phyloP scores from a whole-genome alignment of 148 eudicot genomes.

The Linanthus parryae region DNA sequence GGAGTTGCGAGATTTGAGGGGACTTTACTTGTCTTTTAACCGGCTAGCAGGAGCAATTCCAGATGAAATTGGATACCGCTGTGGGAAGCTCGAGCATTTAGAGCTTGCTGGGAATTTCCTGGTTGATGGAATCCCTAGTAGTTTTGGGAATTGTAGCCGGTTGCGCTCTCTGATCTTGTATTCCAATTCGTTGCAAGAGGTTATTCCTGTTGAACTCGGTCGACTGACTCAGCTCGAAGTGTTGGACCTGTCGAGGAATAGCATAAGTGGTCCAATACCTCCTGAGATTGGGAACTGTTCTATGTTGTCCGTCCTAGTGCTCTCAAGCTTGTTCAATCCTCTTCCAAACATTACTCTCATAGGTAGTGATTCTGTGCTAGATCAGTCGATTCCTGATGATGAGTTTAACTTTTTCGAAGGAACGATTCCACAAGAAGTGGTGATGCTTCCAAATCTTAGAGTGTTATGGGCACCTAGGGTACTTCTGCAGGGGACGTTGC shows the following conservation, averaged over 20 bases:
- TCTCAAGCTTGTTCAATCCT: conserved; percentile 43
- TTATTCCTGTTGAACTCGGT: conserved; percentile 41
- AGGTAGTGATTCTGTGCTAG: conserved; percentile 5
- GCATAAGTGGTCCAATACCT: conserved; percentile 37
- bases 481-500: conserved; percentile 29
- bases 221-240: conserved; percentile 24
- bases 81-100: conserved; percentile 49
- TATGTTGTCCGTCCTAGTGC: conserved; percentile 31
- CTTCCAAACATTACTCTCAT: conserved; percentile 17
- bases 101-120: conserved; percentile 43
- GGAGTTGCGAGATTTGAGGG: conserved; percentile 33
- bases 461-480: conserved; percentile 47
- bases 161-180: conserved; percentile 36
- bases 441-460: conserved; percentile 27
- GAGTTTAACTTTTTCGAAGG: conserved; percentile 42
- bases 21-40: conserved; percentile 52
- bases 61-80: conserved; percentile 36
- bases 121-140: conserved; percentile 26
- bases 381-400: conserved; percentile 14
- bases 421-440: conserved; percentile 20
- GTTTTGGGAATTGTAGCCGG: conserved; percentile 36
- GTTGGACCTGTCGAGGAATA: conserved; percentile 35
- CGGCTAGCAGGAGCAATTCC: conserved; percentile 40
- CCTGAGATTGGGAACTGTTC: conserved; percentile 37
- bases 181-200: conserved; percentile 41